Evolutionary conservation across 2,329 filamentous ascomycete species (phyloP).

Genomic region (Emergomyces pasteurianus): DNA sequence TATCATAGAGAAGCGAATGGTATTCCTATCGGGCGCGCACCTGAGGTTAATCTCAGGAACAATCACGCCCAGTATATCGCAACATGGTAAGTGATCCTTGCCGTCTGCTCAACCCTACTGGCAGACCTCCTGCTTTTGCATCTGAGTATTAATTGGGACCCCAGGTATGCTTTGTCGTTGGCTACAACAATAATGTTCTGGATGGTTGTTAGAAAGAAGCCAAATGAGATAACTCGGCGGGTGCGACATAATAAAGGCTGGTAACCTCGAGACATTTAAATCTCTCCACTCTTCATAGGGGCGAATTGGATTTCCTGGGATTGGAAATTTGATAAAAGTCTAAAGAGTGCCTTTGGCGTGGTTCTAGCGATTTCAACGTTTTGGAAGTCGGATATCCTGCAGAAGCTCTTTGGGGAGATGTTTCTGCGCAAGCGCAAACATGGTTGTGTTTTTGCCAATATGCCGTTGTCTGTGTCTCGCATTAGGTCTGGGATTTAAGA

Average conservation of each 20-base stretch:
- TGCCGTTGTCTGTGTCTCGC: constrained; percentile 57
- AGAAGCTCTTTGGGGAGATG: constrained; percentile 71
- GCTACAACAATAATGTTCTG: constrained; percentile 93
- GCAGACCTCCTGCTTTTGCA: background rate
- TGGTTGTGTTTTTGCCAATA: constrained; percentile 56
- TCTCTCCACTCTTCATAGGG: constrained; percentile 3
- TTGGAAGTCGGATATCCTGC: constrained; percentile 51
- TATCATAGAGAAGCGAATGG: constrained; percentile 68
- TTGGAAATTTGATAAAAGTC: constrained; percentile 20
- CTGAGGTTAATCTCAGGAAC: constrained; percentile 88
- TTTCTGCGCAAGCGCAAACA: constrained; percentile 75
- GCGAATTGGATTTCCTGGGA: constrained; percentile 20
- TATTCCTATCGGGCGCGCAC: constrained; percentile 74
- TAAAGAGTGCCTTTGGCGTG: background rate
- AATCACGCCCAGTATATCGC: constrained; percentile 98
- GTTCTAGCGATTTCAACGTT: constrained; percentile 1
- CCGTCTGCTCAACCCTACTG: background rate
- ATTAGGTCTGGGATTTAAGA: constrained; percentile 23
- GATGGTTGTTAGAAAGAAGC: constrained; percentile 84
- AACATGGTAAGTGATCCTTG: constrained; percentile 61
- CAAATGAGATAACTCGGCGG: constrained; percentile 58
- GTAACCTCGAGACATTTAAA: constrained; percentile 34
- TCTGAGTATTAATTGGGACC: constrained; percentile 3
- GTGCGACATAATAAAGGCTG: constrained; percentile 67
- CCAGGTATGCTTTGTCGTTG: constrained; percentile 70